Conservation (phyloP, 345 rosid genomes). For the Lepidium africanum region DNA sequence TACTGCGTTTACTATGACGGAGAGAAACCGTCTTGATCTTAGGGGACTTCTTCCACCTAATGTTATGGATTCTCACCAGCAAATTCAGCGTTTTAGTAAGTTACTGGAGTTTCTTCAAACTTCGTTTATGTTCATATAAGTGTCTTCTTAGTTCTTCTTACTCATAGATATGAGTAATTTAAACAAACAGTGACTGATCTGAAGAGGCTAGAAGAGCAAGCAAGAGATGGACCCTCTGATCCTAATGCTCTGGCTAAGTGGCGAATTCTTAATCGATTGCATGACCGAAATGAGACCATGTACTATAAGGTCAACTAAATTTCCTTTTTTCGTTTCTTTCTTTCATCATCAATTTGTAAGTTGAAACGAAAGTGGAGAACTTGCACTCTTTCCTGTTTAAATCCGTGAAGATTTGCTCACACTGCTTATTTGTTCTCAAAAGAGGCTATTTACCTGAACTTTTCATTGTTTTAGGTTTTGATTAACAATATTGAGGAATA, state of each 20-base stretch:
- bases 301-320: slow-evolving; percentile 55
- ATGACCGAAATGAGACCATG: slow-evolving; percentile 96
- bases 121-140: background rate
- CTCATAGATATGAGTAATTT: background rate
- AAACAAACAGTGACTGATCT: slow-evolving; percentile 63
- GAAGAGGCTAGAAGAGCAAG: slow-evolving; percentile 88
- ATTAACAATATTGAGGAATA: slow-evolving; percentile 87
- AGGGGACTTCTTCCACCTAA: slow-evolving; percentile 96
- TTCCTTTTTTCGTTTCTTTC: too few relatives aligned
- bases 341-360: background rate
- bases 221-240: slow-evolving; percentile 91
- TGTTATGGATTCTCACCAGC: slow-evolving; percentile 79
- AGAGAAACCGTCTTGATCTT: slow-evolving; percentile 89
- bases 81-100: slow-evolving; percentile 87
- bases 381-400: background rate
- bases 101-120: background rate
- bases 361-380: background rate
- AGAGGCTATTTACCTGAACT: background rate
- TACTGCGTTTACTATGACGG: slow-evolving; percentile 92
- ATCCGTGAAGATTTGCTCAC: background rate
- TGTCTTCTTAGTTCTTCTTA: background rate
- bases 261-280: slow-evolving; percentile 93
- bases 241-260: slow-evolving; percentile 89
- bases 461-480: slow-evolving; percentile 42
- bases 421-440: background rate